phyloP scores from a whole-genome alignment of 78 protist genomes.

The Dictyostelium intermedium region DNA sequence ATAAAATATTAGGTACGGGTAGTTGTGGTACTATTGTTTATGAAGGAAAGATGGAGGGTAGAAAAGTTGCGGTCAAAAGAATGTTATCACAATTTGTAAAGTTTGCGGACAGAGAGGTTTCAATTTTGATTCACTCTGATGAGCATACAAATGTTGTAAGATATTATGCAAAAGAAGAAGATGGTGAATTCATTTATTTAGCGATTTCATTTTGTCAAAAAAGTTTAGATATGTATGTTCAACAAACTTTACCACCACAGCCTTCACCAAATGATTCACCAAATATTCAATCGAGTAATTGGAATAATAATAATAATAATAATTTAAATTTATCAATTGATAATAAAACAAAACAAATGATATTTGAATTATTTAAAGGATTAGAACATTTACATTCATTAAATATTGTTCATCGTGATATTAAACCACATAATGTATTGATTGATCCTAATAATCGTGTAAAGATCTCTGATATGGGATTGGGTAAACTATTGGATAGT shows the following conservation, averaged over 20 bases:
- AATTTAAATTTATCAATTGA: slow-evolving; percentile 32
- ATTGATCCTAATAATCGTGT: slow-evolving; percentile 17
- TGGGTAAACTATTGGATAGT: slow-evolving; percentile 70
- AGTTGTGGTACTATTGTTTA: slow-evolving; percentile 91
- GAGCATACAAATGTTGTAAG: slow-evolving; percentile 85
- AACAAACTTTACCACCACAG: neutral
- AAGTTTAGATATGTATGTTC: slow-evolving; percentile 22
- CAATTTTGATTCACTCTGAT: slow-evolving; percentile 78
- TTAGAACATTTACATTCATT: slow-evolving; percentile 83
- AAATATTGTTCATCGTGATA: slow-evolving; percentile 84
- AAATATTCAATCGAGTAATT: neutral
- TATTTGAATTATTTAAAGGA: slow-evolving; percentile 82
- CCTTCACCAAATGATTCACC: neutral
- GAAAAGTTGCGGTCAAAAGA: slow-evolving; percentile 91
- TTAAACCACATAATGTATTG: slow-evolving; percentile 70
- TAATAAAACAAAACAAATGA: slow-evolving; percentile 70
- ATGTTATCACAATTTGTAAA: slow-evolving; percentile 76
- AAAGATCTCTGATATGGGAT: slow-evolving; percentile 82
- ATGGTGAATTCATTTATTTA: slow-evolving; percentile 85
- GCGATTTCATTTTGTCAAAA: slow-evolving; percentile 70
- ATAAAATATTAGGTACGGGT: slow-evolving; percentile 84
- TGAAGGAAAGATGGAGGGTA: slow-evolving; percentile 82
- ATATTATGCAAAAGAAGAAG: slow-evolving; percentile 83
- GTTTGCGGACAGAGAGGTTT: slow-evolving; percentile 87
- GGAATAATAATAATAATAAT: neutral